phyloP scores from a whole-genome alignment of 345 rosid genomes.

The Aquilaria sinensis region DNA sequence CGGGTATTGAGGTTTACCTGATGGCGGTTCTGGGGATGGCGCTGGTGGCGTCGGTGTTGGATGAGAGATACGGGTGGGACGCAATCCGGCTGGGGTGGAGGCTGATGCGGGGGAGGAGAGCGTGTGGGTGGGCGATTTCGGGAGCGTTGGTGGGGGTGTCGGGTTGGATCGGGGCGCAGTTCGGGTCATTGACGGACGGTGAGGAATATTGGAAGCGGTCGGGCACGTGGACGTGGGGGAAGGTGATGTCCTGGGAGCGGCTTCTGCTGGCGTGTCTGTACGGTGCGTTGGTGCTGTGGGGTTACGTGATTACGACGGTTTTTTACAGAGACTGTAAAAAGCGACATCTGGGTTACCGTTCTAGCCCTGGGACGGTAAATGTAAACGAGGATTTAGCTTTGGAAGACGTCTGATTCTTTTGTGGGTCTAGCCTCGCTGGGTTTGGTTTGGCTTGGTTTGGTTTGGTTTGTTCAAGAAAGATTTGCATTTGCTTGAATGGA shows the following conservation, averaged over 20 bases:
- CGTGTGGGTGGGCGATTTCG: slow-evolving; percentile 46
- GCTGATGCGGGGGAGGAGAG: slow-evolving; percentile 52
- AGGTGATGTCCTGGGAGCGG: slow-evolving; percentile 29
- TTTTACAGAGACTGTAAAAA: slow-evolving; percentile 58
- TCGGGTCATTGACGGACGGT: slow-evolving; percentile 41
- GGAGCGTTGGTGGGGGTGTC: slow-evolving; percentile 35
- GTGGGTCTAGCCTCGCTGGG: too few relatives aligned
- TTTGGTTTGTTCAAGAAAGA: too few relatives aligned
- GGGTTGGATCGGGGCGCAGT: slow-evolving; percentile 41
- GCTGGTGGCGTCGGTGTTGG: slow-evolving; percentile 55
- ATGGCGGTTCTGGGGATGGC: slow-evolving; percentile 56
- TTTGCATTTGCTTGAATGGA: too few relatives aligned
- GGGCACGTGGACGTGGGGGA: slow-evolving; percentile 31
- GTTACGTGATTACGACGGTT: slow-evolving; percentile 50
- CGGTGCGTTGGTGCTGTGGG: slow-evolving; percentile 48
- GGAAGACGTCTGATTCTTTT: too few relatives aligned
- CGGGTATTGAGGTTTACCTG: slow-evolving; percentile 42
- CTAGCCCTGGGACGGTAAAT: too few relatives aligned
- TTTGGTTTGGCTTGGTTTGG: too few relatives aligned
- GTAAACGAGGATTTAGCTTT: too few relatives aligned
- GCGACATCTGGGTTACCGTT: slow-evolving; percentile 9
- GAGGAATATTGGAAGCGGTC: slow-evolving; percentile 10
- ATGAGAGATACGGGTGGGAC: slow-evolving; percentile 50
- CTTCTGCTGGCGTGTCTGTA: slow-evolving; percentile 39
- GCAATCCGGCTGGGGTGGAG: slow-evolving; percentile 45